Base-by-base conservation (phyloP, 176 grass and related monocot genomes). In the Paspalum notatum region DNA sequence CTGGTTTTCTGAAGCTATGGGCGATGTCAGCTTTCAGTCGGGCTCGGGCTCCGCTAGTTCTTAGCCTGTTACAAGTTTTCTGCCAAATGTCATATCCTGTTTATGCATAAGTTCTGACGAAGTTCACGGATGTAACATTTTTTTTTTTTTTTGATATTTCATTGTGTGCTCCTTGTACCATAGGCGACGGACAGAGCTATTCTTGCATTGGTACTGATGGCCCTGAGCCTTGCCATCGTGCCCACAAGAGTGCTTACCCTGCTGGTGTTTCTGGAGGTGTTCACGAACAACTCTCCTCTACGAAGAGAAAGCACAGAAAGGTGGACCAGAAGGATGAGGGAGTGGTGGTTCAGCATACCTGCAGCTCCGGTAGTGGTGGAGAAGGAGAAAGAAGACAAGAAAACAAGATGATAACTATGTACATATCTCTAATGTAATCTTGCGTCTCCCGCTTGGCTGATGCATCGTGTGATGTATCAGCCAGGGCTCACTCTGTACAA, bases 301-400 rank as follows among this genome's bases (percentile, higher is more conserved):
- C 87, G 95, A 81, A 94, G 79, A 74, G 63, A 72, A 56, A 93
- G 86, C 71, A 95, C 95, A 66, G 95, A 98, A 75, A 93, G 74
- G 68, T 98, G 83, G 75, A 91, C 78, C 50, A 86, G 95, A 83
- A 92, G 95, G 67, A 66, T 94, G 20, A 93, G 95, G 79, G 95
- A 98, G 75, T 98, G 88, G 95, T 98, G 95, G 95, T 94, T 98
- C 82, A 98, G 95, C 65, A 95, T 98, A 85, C 95, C 95, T 45
- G 95, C 92, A 74, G 92, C 92, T 78, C 95, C 95, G 14, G 92
- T 98, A 75, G 73, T 98, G 54, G 87, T 98, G 55, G 95, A 98
- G 73, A 92, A 77, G 79, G 88, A 91, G 27, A 90, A 79, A 83
- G 90, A 98, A 65, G 92, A 95, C 51, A 98, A 93, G 74, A 98